Evolutionary conservation across 768 basidiomycete genomes (phyloP).

Genomic region (Pisolithus albus): DNA sequence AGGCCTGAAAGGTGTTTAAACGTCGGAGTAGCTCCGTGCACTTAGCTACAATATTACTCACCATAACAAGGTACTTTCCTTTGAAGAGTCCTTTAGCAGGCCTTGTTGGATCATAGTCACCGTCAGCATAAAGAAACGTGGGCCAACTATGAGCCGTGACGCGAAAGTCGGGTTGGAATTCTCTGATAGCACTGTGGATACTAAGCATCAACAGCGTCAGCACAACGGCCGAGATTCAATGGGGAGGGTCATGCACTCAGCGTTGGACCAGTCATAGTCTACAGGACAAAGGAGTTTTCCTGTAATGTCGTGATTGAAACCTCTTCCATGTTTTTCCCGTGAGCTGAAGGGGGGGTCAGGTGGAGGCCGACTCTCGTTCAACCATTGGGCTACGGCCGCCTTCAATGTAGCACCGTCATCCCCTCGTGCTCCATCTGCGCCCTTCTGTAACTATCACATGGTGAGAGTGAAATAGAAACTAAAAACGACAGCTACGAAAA

Average conservation of each 20-base stretch:
- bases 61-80: background rate
- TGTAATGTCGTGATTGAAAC: slow-evolving; percentile 6
- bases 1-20: slow-evolving; percentile 9
- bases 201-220: background rate
- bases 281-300: slow-evolving; percentile 8
- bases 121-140: background rate
- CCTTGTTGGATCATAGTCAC: background rate
- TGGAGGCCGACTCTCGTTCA: slow-evolving; percentile 1
- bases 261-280: slow-evolving; percentile 13
- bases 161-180: background rate
- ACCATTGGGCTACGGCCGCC: background rate
- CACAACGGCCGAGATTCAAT: background rate
- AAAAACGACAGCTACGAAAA: too few relatives aligned
- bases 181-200: background rate
- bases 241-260: background rate
- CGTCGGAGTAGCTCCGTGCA: too few relatives aligned
- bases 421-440: slow-evolving; percentile 6
- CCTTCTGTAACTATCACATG: slow-evolving; percentile 7
- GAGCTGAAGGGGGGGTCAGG: background rate
- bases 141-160: slow-evolving; percentile 8
- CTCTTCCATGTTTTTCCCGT: background rate
- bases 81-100: slow-evolving; percentile 1
- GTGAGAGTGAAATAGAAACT: too few relatives aligned
- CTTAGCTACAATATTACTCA: background rate
- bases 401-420: slow-evolving; percentile 11